Percentiles rank a stretch among this genome's conserved stretches.
Evolutionary conservation across 2,329 filamentous ascomycete species (phyloP).

Genomic region (Aspergillus transmontanensis): DNA sequence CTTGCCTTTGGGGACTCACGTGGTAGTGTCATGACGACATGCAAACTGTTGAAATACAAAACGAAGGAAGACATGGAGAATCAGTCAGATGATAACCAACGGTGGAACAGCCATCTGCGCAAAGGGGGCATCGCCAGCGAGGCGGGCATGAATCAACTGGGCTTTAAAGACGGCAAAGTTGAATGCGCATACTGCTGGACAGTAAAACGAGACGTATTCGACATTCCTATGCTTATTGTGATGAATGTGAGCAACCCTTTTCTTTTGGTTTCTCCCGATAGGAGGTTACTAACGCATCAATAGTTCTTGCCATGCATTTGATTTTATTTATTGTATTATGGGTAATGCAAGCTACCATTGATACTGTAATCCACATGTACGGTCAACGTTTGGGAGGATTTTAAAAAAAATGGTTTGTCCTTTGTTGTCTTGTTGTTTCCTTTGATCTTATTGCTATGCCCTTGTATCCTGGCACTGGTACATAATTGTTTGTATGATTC

Average conservation of each 20-base stretch:
- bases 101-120: conserved; percentile 44
- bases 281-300: conserved; percentile 15
- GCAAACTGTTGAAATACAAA: conserved; percentile 87
- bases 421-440: neutral
- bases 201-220: conserved; percentile 94
- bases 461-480: neutral
- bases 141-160: conserved; percentile 77
- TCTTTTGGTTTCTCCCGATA: neutral
- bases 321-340: conserved; percentile 22
- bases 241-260: conserved; percentile 79
- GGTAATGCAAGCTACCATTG: neutral
- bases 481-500: conserved; percentile 5
- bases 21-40: conserved; percentile 79
- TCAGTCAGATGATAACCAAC: conserved; percentile 51
- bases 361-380: neutral
- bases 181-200: conserved; percentile 97
- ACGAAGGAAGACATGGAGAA: conserved; percentile 63
- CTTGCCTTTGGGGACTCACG: conserved; percentile 90
- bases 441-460: neutral
- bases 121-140: conserved; percentile 51
- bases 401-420: neutral
- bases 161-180: conserved; percentile 81
- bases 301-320: conserved; percentile 52
- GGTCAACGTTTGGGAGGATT: conserved; percentile 3
- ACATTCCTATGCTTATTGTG: conserved; percentile 97